Evolutionary conservation across 805 yeast species (phyloP).

Genomic region (Saitoella complicata): DNA sequence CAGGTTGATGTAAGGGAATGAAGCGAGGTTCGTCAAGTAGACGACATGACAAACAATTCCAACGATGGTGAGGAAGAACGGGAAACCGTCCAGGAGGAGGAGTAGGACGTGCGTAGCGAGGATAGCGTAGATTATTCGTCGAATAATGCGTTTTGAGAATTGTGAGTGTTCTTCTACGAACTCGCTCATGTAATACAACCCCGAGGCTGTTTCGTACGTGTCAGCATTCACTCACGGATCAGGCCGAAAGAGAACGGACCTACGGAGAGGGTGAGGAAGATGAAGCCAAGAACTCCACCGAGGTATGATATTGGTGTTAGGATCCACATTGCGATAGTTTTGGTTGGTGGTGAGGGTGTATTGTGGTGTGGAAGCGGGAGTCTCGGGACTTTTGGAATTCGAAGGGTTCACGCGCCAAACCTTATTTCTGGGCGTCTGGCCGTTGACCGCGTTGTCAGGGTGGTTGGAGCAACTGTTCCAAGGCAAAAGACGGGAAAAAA

Average conservation of each 20-base stretch:
- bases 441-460: too few relatives aligned
- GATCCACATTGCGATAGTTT: conserved; percentile 21
- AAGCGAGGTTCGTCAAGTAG: conserved; percentile 59
- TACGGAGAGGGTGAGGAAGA: conserved; percentile 39
- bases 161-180: conserved; percentile 86
- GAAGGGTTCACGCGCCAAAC: too few relatives aligned
- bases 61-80: conserved; percentile 47
- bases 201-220: conserved; percentile 53
- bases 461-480: too few relatives aligned
- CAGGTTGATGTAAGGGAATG: conserved; percentile 71
- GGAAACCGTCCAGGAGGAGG: conserved; percentile 62
- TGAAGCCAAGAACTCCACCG: conserved; percentile 47
- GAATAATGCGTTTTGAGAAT: conserved; percentile 57
- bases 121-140: conserved; percentile 46
- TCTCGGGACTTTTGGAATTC: too few relatives aligned
- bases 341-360: too few relatives aligned
- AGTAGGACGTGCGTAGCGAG: conserved; percentile 39
- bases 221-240: conserved; percentile 16
- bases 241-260: conserved; percentile 11
- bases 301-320: conserved; percentile 40
- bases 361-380: too few relatives aligned
- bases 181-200: conserved; percentile 79
- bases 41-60: conserved; percentile 55
- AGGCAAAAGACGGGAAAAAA: too few relatives aligned
- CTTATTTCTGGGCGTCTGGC: too few relatives aligned